Base-by-base conservation (phyloP, 2,329 filamentous ascomycete genomes). In the Stachybotrys elegans region DNA sequence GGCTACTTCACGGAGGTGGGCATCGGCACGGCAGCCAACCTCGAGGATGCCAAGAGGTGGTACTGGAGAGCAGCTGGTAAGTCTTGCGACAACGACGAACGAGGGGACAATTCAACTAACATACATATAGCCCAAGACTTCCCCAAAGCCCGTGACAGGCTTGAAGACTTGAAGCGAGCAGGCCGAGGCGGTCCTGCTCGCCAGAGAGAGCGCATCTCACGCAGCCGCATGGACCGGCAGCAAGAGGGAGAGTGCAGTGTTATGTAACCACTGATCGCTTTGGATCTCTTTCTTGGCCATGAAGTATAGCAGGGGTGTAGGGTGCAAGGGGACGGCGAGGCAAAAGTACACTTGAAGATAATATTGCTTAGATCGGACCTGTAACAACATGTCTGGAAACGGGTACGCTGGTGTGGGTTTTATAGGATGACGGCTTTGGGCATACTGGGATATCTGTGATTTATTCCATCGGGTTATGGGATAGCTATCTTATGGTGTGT, bases 11-110 rank as follows among this genome's bases (percentile, higher is more conserved):
- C 88, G 1, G 93, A 98, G 66, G 84, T 93, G 40, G 93, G 93
- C 12, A 97, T 98, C 55, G 93, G 93, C 22, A 83, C 88, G 51
- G 75, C 84, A 14, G 82, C 86, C 8, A 94, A 92, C 62, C 58
- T 96, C 55, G 93, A 98, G 57, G 93, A 97, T 68, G 93, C 92
- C 19, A 96, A 95, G 75, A 81, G 90, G 56, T 98, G 93, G 93
- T 98, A 98, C 69, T 96, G 91, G 79, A 79, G 92, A 63, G 91
- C 93, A 67, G 93, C 93, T 61, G 87, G 92, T 96, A 75, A 81
- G 89, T 83, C 17, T 27, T 25, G 23, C 12, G 35, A 9, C 41
- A 32, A 42, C 16, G 39, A 42, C n/a, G 27, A 19, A 5, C 25
- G 29, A 37, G n/a, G 4, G n/a, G 19, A 31, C 17, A 27, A 42